Conservation (phyloP, 1,284 basidiomycete genomes). For the Singerocomus inundabilis region DNA sequence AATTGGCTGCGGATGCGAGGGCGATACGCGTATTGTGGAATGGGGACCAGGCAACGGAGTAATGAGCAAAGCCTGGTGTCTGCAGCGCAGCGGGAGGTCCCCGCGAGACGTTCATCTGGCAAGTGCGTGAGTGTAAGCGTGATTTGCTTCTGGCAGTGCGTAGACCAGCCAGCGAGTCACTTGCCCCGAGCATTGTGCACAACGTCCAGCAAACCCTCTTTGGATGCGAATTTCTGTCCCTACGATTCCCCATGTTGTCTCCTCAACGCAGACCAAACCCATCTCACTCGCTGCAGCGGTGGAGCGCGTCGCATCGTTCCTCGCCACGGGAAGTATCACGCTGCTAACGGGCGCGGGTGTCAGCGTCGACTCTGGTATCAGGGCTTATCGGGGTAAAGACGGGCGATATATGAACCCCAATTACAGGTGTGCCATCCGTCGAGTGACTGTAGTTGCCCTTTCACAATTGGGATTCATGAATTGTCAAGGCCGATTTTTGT, state of each 20-base stretch:
- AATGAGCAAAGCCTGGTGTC: conserved; percentile 87
- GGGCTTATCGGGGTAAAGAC: conserved; percentile 82
- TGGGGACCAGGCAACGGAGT: conserved; percentile 87
- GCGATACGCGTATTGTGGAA: conserved; percentile 84
- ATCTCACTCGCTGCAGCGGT: conserved; percentile 57
- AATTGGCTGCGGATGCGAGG: conserved; percentile 90
- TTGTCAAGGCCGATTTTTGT: conserved; percentile 62
- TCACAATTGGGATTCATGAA: background rate
- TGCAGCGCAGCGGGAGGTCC: conserved; percentile 52
- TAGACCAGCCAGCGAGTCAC: background rate
- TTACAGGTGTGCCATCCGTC: conserved; percentile 62
- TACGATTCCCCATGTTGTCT: conserved; percentile 63
- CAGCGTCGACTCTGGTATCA: conserved; percentile 89
- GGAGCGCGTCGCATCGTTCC: conserved; percentile 64
- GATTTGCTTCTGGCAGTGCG: background rate
- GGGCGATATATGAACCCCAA: conserved; percentile 89
- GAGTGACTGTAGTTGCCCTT: background rate
- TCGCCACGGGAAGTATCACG: conserved; percentile 65
- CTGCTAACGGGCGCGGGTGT: conserved; percentile 89
- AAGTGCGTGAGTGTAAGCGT: background rate
- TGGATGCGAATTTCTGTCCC: conserved; percentile 80
- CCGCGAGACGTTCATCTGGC: conserved; percentile 43
- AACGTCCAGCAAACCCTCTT: background rate
- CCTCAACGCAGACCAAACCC: conserved; percentile 40
- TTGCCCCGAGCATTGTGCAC: background rate